Conservation (phyloP, 345 rosid species). For the Linum trigynum region DNA sequence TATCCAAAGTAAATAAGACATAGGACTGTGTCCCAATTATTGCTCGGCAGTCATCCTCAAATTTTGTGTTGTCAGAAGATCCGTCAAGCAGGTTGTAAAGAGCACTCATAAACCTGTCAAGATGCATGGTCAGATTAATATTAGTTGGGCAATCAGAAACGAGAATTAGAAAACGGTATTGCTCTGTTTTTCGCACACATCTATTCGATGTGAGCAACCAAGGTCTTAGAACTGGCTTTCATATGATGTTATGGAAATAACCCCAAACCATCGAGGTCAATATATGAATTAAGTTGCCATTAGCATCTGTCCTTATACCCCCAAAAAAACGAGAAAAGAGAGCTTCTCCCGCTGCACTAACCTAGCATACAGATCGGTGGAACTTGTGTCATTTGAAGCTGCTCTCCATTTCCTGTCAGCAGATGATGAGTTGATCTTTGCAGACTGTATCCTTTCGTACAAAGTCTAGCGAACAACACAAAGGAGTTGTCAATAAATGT, state of each 20-base stretch:
- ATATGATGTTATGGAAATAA: too few relatives aligned
- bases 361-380: slow-evolving; percentile 84
- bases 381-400: slow-evolving; percentile 48
- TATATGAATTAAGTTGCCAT: too few relatives aligned
- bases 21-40: slow-evolving; percentile 95
- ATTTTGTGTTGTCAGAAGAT: slow-evolving; percentile 82
- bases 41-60: slow-evolving; percentile 96
- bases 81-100: slow-evolving; percentile 95
- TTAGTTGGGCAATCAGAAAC: too few relatives aligned
- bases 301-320: too few relatives aligned
- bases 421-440: slow-evolving; percentile 81
- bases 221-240: too few relatives aligned
- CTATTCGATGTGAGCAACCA: too few relatives aligned
- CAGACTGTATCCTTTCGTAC: slow-evolving; percentile 83
- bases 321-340: too few relatives aligned
- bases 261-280: too few relatives aligned
- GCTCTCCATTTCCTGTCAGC: slow-evolving; percentile 81
- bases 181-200: too few relatives aligned
- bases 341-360: slow-evolving; percentile 15
- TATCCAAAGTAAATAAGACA: slow-evolving; percentile 86
- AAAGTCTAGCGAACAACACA: slow-evolving; percentile 39
- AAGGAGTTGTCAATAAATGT: slow-evolving; percentile 6
- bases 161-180: too few relatives aligned
- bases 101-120: slow-evolving; percentile 74
- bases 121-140: slow-evolving; percentile 1